Base-by-base conservation (phyloP, 768 basidiomycete species). In the Gloeopeniophorella convolvens region DNA sequence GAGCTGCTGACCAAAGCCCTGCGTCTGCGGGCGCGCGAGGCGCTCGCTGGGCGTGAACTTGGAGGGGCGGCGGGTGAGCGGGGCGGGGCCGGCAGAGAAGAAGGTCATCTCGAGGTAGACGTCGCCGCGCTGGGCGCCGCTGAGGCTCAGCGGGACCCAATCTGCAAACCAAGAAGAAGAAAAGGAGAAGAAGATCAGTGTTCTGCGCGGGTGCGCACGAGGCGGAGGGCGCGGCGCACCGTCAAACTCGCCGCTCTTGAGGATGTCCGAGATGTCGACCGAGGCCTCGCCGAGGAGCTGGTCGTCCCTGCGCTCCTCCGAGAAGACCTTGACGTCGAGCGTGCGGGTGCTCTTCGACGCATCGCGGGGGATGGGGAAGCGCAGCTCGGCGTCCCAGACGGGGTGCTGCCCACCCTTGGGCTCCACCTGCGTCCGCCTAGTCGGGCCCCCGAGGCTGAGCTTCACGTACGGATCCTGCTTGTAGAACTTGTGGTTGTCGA, bases 91-190 rank as follows among this genome's bases (percentile, higher is more conserved):
- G 47, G 84, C 80, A 3, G 90, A 78, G 66, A 80, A 97, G 70
- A 82, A 97, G 1, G 94, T 97, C 80, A 96, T 85, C 65, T 97
- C 94, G 13, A 96, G 74, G 63, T 89, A 96, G 9, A 95, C 57
- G 46, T 96, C 89, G 5, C 94, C 94, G 20, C 88, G 80, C 45
- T 80, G 72, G 7, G 79, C 76, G 2, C 80, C 82, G 40, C 78
- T 76, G 27, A 74, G 67, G 48, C 73, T 68, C 36, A 89, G 71
- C 36, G 69, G 65, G 13, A 87, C 74, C 86, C 86, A 89, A 59
- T 86, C 86, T 88, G 60, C 13, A 21, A 0, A 28, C n/a, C 35
- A 40, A 66, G 60, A 31, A 67, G 52, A 28, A 65, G 60, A 44
- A 33, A 24, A 42, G 39, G 15, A 71, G 57, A 28, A 39, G n/a